phyloP scores from a whole-genome alignment of 2,329 filamentous ascomycete species.

The Lachnellula suecica region DNA sequence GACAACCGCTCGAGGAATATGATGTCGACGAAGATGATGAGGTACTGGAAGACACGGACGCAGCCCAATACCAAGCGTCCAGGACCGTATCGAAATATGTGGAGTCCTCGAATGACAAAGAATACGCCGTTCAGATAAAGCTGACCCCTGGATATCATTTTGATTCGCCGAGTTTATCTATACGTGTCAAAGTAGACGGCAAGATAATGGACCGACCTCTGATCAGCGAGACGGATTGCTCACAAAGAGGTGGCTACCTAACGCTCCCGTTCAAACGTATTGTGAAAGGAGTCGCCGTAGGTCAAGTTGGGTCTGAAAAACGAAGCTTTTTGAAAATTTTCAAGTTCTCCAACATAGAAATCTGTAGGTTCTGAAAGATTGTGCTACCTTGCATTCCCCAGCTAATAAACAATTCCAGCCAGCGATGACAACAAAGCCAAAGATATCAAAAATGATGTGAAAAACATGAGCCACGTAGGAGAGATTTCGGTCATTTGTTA shows the following conservation, averaged over 20 bases:
- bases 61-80: background rate
- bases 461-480: constrained; percentile 6
- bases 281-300: background rate
- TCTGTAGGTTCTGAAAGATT: background rate
- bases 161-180: background rate
- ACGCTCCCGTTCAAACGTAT: no score
- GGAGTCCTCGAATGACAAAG: background rate
- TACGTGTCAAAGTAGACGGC: background rate
- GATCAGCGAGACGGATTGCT: no score
- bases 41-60: background rate
- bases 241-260: background rate
- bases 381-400: background rate
- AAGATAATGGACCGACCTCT: background rate
- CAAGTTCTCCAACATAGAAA: constrained; percentile 13
- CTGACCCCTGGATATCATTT: background rate
- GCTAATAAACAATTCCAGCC: background rate
- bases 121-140: background rate
- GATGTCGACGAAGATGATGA: constrained; percentile 2
- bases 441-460: constrained; percentile 7
- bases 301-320: background rate
- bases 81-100: constrained; percentile 1
- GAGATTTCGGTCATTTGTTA: constrained; percentile 8
- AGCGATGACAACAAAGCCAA: constrained; percentile 1
- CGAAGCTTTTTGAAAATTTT: background rate
- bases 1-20: constrained; percentile 1